Percentiles rank a stretch among this genome's conserved stretches.
Conservation (phyloP, 163 green algal genomes). For the Picocystis sp. region DNA sequence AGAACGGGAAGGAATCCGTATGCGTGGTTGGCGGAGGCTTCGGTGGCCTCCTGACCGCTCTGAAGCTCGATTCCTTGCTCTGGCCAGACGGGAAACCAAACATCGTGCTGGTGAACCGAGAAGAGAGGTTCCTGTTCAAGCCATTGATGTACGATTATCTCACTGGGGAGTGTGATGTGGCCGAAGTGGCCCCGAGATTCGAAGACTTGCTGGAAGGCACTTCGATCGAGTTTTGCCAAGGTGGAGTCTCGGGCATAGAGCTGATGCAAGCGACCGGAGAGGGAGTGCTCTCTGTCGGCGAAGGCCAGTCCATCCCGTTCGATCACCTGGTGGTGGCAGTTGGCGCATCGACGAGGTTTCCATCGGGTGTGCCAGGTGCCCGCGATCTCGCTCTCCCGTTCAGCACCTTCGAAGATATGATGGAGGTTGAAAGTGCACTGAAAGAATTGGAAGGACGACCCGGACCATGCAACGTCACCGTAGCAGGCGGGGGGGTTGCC, state of each 20-base stretch:
- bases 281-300: conserved; percentile 13
- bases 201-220: background rate
- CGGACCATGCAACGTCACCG: conserved; percentile 22
- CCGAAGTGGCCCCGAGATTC: conserved; percentile 14
- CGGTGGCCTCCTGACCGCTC: conserved; percentile 86
- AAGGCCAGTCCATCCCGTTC: conserved; percentile 14
- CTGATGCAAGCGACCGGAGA: conserved; percentile 15
- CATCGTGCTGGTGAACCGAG: conserved; percentile 84
- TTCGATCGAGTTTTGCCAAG: conserved; percentile 12
- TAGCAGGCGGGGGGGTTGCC: conserved; percentile 78
- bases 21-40: conserved; percentile 91
- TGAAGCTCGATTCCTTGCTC: conserved; percentile 68
- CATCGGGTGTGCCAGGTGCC: conserved; percentile 50
- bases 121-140: conserved; percentile 92
- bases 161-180: conserved; percentile 30
- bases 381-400: conserved; percentile 62
- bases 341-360: conserved; percentile 42
- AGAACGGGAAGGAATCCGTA: conserved; percentile 14
- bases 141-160: conserved; percentile 96
- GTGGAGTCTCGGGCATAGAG: conserved; percentile 27
- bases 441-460: background rate
- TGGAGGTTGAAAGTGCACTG: conserved; percentile 21
- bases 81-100: conserved; percentile 67
- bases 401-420: conserved; percentile 53
- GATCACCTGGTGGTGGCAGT: conserved; percentile 66